A percentile compares a stretch with the other conserved stretches of the same genome.
Conservation (phyloP, 2,329 filamentous ascomycete genomes). For the Colletotrichum spinosum region DNA sequence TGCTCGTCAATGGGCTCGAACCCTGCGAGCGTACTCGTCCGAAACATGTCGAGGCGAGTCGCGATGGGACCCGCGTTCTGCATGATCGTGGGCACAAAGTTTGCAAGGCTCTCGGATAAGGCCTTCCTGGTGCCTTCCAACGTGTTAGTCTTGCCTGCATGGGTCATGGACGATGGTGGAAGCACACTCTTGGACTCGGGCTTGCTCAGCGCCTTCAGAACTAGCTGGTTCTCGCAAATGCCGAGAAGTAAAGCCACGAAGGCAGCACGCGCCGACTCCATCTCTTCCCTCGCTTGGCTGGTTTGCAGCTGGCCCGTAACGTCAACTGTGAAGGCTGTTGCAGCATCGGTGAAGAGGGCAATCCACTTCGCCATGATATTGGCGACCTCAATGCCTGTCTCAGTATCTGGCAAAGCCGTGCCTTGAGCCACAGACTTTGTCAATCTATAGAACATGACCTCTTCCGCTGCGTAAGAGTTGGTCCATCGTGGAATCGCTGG, state of each 20-base stretch:
- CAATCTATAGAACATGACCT: conserved; percentile 92
- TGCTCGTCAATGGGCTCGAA: conserved; percentile 67
- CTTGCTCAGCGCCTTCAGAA: conserved; percentile 65
- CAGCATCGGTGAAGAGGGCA: conserved; percentile 64
- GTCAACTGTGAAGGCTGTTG: conserved; percentile 60
- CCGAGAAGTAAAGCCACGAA: conserved; percentile 73
- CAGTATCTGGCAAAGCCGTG: conserved; percentile 56
- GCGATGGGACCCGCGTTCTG: conserved; percentile 67
- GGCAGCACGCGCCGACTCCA: conserved; percentile 70
- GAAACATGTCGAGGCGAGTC: conserved; percentile 67
- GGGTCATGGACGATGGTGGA: not conserved
- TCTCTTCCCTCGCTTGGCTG: conserved; percentile 64
- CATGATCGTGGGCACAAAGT: conserved; percentile 67
- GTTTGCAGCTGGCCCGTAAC: conserved; percentile 59
- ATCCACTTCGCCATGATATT: conserved; percentile 69
- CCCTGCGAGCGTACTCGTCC: conserved; percentile 65
- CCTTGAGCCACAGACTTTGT: conserved; percentile 82
- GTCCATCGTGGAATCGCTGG: conserved; percentile 57
- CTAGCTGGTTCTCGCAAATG: conserved; percentile 68
- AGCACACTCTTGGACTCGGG: conserved; percentile 64
- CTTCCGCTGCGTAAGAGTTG: conserved; percentile 76
- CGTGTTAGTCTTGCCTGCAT: conserved; percentile 3
- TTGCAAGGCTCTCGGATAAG: conserved; percentile 62
- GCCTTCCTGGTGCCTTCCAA: conserved; percentile 57
- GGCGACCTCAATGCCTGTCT: conserved; percentile 63